Conservation (phyloP, 2,329 filamentous ascomycete genomes). For the Emmonsiellopsis sp. region DNA sequence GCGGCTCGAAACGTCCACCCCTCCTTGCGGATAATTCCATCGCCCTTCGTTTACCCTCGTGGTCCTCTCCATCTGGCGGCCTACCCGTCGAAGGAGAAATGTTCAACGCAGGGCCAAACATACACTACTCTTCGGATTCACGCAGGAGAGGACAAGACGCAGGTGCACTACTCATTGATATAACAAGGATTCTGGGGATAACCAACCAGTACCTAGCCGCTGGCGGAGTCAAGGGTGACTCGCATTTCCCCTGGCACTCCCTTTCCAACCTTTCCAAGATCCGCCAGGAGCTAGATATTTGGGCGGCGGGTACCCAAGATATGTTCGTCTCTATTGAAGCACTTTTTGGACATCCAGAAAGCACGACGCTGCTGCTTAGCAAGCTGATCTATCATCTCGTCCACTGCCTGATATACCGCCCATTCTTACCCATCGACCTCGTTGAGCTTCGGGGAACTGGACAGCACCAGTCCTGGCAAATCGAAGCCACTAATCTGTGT, state of each 20-base stretch:
- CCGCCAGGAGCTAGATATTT: slow-evolving; percentile 72
- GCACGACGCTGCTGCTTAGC: slow-evolving; percentile 68
- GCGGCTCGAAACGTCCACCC: slow-evolving; percentile 74
- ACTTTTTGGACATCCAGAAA: slow-evolving; percentile 69
- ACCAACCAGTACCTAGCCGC: slow-evolving; percentile 78
- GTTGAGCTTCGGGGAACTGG: slow-evolving; percentile 69
- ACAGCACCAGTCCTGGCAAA: slow-evolving; percentile 87
- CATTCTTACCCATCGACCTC: slow-evolving; percentile 76
- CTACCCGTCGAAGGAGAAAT: slow-evolving; percentile 66
- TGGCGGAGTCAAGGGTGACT: slow-evolving; percentile 79
- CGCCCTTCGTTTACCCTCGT: slow-evolving; percentile 64
- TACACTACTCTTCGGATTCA: slow-evolving; percentile 61
- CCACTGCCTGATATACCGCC: slow-evolving; percentile 77
- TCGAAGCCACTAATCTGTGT: slow-evolving; percentile 81
- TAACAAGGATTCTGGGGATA: slow-evolving; percentile 69
- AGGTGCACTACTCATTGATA: slow-evolving; percentile 74
- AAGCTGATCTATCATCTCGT: slow-evolving; percentile 82
- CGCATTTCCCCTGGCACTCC: slow-evolving; percentile 84
- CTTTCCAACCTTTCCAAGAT: slow-evolving; percentile 80
- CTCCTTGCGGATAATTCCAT: slow-evolving; percentile 70
- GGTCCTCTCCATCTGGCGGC: slow-evolving; percentile 54
- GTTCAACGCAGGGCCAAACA: slow-evolving; percentile 69
- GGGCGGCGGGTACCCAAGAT: slow-evolving; percentile 73
- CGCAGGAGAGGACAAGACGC: slow-evolving; percentile 66
- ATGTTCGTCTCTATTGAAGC: slow-evolving; percentile 67